Conservation (phyloP, 495 filamentous ascomycete genomes). For the Penicillium coprophilum region DNA sequence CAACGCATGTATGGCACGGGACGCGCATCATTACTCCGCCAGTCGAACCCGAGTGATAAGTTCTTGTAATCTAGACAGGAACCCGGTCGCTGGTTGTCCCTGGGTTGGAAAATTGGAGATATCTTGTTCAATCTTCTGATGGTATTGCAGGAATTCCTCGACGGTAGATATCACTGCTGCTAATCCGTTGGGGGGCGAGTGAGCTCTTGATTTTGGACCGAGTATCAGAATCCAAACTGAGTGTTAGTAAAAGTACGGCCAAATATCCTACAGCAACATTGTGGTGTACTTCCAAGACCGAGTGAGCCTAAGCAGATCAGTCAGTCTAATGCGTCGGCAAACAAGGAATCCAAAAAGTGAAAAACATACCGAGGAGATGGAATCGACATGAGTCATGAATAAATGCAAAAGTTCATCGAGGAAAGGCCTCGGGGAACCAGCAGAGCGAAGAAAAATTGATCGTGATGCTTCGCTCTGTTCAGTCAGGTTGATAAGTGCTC, state of each 20-base stretch:
- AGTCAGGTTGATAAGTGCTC: constrained; percentile 84
- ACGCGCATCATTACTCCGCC: constrained; percentile 7
- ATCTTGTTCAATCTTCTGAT: constrained; percentile 67
- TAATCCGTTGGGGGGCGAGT: constrained; percentile 61
- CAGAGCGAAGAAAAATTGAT: constrained; percentile 33
- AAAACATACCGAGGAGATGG: constrained; percentile 46
- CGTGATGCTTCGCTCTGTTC: constrained; percentile 66
- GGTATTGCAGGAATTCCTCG: constrained; percentile 78
- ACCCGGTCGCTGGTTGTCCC: constrained; percentile 44
- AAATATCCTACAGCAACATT: constrained; percentile 93
- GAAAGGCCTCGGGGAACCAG: constrained; percentile 24
- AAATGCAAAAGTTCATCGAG: constrained; percentile 46
- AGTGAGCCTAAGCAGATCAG: constrained; percentile 63
- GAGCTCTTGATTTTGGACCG: constrained; percentile 48
- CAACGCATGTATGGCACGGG: background rate
- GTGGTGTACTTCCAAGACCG: constrained; percentile 75
- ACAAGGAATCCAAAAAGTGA: background rate
- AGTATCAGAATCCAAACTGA: constrained; percentile 62
- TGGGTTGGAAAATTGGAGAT: constrained; percentile 22
- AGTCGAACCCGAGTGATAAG: constrained; percentile 39
- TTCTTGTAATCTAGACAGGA: constrained; percentile 59
- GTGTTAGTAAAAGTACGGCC: constrained; percentile 76
- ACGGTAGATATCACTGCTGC: constrained; percentile 69
- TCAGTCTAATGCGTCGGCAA: constrained; percentile 2
- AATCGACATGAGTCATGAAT: constrained; percentile 41